phyloP scores from a whole-genome alignment of 352 stramenopile species.

The Pythium rishiriense region DNA sequence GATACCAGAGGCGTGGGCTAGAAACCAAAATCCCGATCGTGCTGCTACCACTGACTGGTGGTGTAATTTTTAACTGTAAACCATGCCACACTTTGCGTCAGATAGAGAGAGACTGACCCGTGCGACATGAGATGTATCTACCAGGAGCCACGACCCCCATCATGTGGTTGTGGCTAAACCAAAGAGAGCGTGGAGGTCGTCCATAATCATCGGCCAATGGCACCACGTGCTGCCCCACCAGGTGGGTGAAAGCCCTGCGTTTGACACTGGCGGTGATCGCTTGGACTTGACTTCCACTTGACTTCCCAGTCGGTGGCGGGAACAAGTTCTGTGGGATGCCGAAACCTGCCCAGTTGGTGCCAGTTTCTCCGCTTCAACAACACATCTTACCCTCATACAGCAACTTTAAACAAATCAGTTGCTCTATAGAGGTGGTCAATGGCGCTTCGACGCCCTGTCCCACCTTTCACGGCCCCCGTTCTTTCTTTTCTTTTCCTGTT shows the following conservation, averaged over 20 bases:
- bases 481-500: constrained; percentile 13
- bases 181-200: too few species aligned
- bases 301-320: constrained; percentile 14
- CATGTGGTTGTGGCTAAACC: too few species aligned
- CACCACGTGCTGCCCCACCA: too few species aligned
- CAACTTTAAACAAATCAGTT: neutral
- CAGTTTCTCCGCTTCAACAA: constrained; percentile 23
- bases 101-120: too few species aligned
- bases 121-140: too few species aligned
- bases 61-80: too few species aligned
- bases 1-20: too few species aligned
- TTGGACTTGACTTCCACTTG: neutral
- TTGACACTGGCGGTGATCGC: neutral
- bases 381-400: neutral
- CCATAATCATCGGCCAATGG: too few species aligned
- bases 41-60: too few species aligned
- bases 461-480: neutral
- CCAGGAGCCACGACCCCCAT: too few species aligned
- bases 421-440: constrained; percentile 12
- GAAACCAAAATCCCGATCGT: too few species aligned
- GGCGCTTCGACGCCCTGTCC: constrained; percentile 19
- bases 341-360: constrained; percentile 16
- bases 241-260: neutral
- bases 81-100: too few species aligned
- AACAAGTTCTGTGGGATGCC: constrained; percentile 2